Conservation (phyloP, 2,329 filamentous ascomycete species). For the Cephalotrichum gorgonifer region DNA sequence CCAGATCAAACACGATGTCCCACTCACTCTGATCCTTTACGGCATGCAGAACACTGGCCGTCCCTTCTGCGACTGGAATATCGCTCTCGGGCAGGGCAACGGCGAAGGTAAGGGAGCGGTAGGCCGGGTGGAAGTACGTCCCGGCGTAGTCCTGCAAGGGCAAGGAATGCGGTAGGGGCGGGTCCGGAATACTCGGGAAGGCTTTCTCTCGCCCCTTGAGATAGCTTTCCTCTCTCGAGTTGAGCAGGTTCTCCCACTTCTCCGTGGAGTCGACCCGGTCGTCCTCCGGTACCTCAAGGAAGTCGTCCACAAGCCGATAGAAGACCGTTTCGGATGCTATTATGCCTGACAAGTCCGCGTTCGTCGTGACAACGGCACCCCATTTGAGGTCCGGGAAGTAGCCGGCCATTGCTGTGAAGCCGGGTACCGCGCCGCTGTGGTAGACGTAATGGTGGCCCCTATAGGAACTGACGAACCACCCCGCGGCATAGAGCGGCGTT, state of each 20-base stretch:
- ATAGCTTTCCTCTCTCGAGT: no score
- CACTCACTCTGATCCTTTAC: neutral
- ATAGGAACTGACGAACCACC: slow-evolving; percentile 17
- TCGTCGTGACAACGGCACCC: slow-evolving; percentile 19
- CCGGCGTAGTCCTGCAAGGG: slow-evolving; percentile 30
- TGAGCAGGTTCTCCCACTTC: no score
- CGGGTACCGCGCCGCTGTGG: slow-evolving; percentile 18
- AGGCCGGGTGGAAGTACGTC: slow-evolving; percentile 22
- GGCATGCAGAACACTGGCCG: slow-evolving; percentile 4
- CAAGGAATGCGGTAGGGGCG: slow-evolving; percentile 19
- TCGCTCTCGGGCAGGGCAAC: neutral
- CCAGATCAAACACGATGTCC: slow-evolving; percentile 5
- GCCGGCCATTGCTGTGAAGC: slow-evolving; percentile 16
- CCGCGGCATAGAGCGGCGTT: slow-evolving; percentile 16
- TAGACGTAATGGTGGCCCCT: slow-evolving; percentile 16
- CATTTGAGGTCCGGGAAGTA: slow-evolving; percentile 21
- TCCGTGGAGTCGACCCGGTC: slow-evolving; percentile 6
- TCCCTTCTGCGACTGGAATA: neutral
- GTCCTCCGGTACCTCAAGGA: slow-evolving; percentile 11
- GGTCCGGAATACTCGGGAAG: no score
- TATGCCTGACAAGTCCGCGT: slow-evolving; percentile 1
- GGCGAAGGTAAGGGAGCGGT: slow-evolving; percentile 5
- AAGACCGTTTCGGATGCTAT: slow-evolving; percentile 11
- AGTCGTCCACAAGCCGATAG: slow-evolving; percentile 19
- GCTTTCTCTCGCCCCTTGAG: no score